Base-by-base conservation (phyloP, 2,329 filamentous ascomycete genomes). In the Fusarium napiforme region DNA sequence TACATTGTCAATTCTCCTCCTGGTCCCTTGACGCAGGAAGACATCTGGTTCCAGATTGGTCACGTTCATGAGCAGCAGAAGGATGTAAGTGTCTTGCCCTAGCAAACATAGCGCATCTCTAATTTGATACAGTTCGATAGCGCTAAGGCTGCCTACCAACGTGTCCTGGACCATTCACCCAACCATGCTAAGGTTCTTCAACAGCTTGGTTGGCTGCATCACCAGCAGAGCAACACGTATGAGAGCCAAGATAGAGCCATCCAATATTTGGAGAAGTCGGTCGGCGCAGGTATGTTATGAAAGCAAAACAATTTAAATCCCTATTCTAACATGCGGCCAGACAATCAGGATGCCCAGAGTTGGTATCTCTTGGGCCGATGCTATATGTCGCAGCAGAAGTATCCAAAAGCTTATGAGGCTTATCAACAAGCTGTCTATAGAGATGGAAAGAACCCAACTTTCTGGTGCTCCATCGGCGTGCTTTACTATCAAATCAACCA, bases 401-500 rank as follows among this genome's bases (percentile, higher is more conserved):
- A 98, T 78, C 96, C 96, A 79, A 98, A 98, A 82, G 96, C 96
- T 0, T 98, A 98, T 78, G 96, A 99, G 81, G 96, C 96, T 10
- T 98, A 98, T 82, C 96, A 99, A 81, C 96, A 99, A 85, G 96
- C 96, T 6, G 96, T 99, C 43, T 99, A 99, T 81, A 94, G 96
- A 64, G 96, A 99, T 81, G 96, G 96, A 39, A 93, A 96, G 76
- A 98, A 98, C 81, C 96, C 96, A 23, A 98, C 96, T 4, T 99
- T 98, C 86, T 99, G 96, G 96, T 98, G 96, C 86, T 98, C 96
- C 15, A 99, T 99, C 80, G 96, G 96, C 81, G 96, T 99, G 21
- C 88, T 99, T 67, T 99, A 99, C 83, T 99, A 98, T 85, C 96
- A 98, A 84, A 99, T 99, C 86, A 99, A 98, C 84, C 96, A 99